Conservation (phyloP, 2,329 filamentous ascomycete genomes). For the Sarocladium strictum region DNA sequence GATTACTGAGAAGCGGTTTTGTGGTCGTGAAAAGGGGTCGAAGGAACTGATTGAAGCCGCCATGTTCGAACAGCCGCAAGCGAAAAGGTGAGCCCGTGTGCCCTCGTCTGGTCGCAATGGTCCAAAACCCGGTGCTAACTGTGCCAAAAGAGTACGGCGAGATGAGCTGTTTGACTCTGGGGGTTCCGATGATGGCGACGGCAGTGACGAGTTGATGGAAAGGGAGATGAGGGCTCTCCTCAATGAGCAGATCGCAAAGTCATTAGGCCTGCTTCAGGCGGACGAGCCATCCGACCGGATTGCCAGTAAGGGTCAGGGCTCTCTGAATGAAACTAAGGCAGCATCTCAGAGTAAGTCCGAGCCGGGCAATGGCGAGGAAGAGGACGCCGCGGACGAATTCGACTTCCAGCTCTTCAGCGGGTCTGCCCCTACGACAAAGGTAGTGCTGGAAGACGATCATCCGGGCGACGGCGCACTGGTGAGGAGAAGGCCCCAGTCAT, state of each 20-base stretch:
- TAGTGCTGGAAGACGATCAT: constrained; percentile 43
- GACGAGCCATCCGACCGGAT: background rate
- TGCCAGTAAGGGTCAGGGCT: too few relatives aligned
- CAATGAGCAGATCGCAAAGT: constrained; percentile 40
- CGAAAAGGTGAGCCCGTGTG: constrained; percentile 22
- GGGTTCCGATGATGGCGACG: constrained; percentile 16
- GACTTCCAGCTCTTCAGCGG: constrained; percentile 53
- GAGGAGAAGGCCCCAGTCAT: constrained; percentile 35
- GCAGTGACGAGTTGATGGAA: constrained; percentile 27
- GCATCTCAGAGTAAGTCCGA: too few relatives aligned
- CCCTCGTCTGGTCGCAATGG: constrained; percentile 7
- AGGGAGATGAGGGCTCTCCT: constrained; percentile 37
- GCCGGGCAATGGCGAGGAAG: constrained; percentile 18
- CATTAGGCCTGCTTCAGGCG: constrained; percentile 34
- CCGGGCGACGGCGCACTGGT: constrained; percentile 30
- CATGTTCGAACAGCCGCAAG: constrained; percentile 45
- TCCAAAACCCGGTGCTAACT: background rate
- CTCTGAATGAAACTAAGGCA: too few relatives aligned
- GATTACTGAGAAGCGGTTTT: too few relatives aligned
- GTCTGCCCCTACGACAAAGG: constrained; percentile 35
- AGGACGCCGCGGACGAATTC: constrained; percentile 35
- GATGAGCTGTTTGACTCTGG: constrained; percentile 42
- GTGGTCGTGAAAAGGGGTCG: too few relatives aligned
- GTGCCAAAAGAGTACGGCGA: constrained; percentile 43
- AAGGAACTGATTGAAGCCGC: constrained; percentile 2